Base-by-base conservation (phyloP, 768 basidiomycete species). In the Boletellus emodensis region DNA sequence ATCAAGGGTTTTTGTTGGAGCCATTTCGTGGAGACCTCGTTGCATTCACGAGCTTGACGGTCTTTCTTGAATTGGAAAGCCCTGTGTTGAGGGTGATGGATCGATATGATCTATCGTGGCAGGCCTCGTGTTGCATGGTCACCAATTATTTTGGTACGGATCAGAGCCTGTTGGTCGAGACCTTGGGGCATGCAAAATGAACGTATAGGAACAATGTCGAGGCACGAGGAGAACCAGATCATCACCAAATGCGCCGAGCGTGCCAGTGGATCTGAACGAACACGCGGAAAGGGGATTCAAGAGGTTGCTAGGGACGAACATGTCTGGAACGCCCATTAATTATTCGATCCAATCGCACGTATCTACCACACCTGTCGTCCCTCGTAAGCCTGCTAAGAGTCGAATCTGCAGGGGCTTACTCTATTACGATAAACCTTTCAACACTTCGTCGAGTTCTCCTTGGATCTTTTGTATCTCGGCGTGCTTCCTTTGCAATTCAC, bases 391-490 rank as follows among this genome's bases (percentile, higher is more conserved):
- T 40, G 40, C 18, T 11, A 35, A 9, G 20, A 18, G 26, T 49
- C 10, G 44, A 37, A 12, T 34, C 11, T 33, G 36, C 12, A 20
- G n/a, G 28, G 17, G 30, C 61, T 47, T 46, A 64, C 62, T n/a
- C n/a, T n/a, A 35, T 28, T 60, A 66, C 5, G 61, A 65, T 13
- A 62, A 53, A 30, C 75, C 75, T 32, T 62, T 55, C 36, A 70
- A 22, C 6, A 85, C 62, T 12, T 82, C 79, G 51, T 85, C 83
- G 20, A 85, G 68, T 52, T 77, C 69, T 24, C 62, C 67, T 45
- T 83, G 72, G n/a, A 83, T 62, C 10, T 69, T 71, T 44, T 87
- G 85, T 44, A 90, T 74, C 45, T 72, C 72, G 10, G 60, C 66
- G 5, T 76, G 85, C 66, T 82, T 73, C 8, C 61, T 65, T 41